Evolutionary conservation across 768 basidiomycete genomes (phyloP).

Genomic region (Dentipellis fragilis): DNA sequence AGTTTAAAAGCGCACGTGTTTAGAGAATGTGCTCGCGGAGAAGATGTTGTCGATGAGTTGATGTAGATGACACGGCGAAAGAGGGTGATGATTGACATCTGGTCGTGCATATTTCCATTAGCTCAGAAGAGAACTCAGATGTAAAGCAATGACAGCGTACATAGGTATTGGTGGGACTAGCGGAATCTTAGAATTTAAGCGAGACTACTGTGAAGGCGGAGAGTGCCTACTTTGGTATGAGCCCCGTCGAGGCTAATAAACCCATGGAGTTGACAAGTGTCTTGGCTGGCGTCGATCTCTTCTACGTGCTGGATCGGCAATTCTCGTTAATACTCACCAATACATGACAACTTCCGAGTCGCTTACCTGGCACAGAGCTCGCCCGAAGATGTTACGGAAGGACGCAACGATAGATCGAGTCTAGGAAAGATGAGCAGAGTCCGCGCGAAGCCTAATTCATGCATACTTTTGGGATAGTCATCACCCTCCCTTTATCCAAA

Average conservation of each 20-base stretch:
- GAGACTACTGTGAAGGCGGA: not conserved
- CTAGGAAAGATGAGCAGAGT: constrained; percentile 26
- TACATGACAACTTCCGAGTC: not conserved
- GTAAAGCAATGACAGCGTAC: constrained; percentile 38
- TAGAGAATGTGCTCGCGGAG: constrained; percentile 58
- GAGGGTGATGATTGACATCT: constrained; percentile 77
- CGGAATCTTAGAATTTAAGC: not conserved
- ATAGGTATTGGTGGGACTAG: constrained; percentile 81
- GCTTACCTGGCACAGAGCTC: constrained; percentile 57
- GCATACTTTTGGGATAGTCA: constrained; percentile 61
- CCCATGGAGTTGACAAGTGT: constrained; percentile 52
- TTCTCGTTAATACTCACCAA: not conserved
- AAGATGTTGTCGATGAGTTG: constrained; percentile 59
- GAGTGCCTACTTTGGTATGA: constrained; percentile 49
- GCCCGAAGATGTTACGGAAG: constrained; percentile 70
- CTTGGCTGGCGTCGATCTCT: constrained; percentile 41
- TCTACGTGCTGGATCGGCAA: constrained; percentile 49
- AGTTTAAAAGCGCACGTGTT: constrained; percentile 36
- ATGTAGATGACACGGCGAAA: constrained; percentile 59
- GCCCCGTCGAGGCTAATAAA: constrained; percentile 80
- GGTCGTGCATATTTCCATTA: constrained; percentile 3
- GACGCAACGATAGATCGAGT: constrained; percentile 50
- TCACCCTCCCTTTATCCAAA: constrained; percentile 31
- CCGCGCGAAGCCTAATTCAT: not conserved
- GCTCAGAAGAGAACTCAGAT: not conserved